phyloP scores from a whole-genome alignment of 441 rosid species.

The Sinapis alba region DNA sequence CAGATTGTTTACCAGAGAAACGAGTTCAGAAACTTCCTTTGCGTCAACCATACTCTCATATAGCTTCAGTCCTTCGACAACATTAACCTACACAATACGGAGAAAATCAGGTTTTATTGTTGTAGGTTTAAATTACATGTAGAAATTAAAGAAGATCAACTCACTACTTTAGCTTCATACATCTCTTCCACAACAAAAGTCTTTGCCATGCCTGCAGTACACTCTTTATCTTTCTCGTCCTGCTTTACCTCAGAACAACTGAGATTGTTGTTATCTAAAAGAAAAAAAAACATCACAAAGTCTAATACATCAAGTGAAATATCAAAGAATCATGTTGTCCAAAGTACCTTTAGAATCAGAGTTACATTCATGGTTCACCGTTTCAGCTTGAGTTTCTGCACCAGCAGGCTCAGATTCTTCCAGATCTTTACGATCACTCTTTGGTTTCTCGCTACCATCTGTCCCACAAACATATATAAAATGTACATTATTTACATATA shows the following conservation, averaged over 20 bases:
- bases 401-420: slow-evolving; percentile 35
- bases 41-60: slow-evolving; percentile 62
- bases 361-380: slow-evolving; percentile 38
- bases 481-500: background rate
- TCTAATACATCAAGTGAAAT: background rate
- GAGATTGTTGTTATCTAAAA: slow-evolving; percentile 38
- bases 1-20: slow-evolving; percentile 73
- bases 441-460: slow-evolving; percentile 49
- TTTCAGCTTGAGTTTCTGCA: slow-evolving; percentile 40
- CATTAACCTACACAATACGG: slow-evolving; percentile 62
- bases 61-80: slow-evolving; percentile 84
- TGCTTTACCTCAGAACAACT: slow-evolving; percentile 28
- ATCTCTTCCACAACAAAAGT: slow-evolving; percentile 66
- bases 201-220: slow-evolving; percentile 48
- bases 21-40: slow-evolving; percentile 61
- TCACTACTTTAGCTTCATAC: slow-evolving; percentile 74
- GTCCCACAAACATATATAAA: slow-evolving; percentile 31
- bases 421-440: slow-evolving; percentile 36
- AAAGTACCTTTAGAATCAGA: slow-evolving; percentile 51
- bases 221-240: slow-evolving; percentile 53
- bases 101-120: background rate
- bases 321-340: background rate
- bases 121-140: background rate
- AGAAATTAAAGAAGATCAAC: slow-evolving; percentile 10
- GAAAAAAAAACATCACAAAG: slow-evolving; percentile 6